Evolutionary conservation across 768 basidiomycete species (phyloP), one percentile per base, ranked within the genome.

Genomic region (Leccinum longicurvipes): DNA sequence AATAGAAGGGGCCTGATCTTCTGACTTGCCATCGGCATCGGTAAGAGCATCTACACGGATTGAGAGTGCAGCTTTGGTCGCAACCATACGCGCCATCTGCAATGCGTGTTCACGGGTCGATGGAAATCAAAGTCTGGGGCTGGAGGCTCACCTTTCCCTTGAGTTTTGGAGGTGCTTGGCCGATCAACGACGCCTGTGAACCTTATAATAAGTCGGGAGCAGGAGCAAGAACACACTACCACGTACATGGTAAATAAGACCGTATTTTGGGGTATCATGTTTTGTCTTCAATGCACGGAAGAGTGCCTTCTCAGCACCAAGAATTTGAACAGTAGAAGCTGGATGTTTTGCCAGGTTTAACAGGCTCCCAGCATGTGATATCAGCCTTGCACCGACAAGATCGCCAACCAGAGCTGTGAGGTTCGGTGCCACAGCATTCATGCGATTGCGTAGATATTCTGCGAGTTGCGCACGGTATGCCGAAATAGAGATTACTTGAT

Each of bases 61-160:
- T 5, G 96, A 96, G 14, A 99, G 84, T 1, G 97, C 91, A 4
- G 96, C 87, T 79, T 99, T 99, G 47, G 97, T 98, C 48, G 97
- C 95, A 28, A 98, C 93, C 97, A 99, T 99, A 67, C 97, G 91
- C 21, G 97, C 97, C 97, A 98, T 98, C 87, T 91, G 63, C 6
- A 52, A 50, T 27, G 46, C 9, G 19, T 50, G 23, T 62, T 50
- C 56, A 36, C 14, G 47, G 28, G 47, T 11, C 45, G 53, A 32
- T 42, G 9, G 19, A 28, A 53, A 53, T 5, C 12, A 29, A 28
- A 32, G 6, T 21, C 0, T 49, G 39, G 9, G 2, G 58, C 77
- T 64, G 49, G 86, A 88, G 2, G 58, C 77, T 64, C 47, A 87
- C 89, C 78, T 98, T 99, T 65, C 96, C 96, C 80, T 98, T 99